phyloP scores from a whole-genome alignment of 83 land plant genomes.

The Isoetes engelmannii region DNA sequence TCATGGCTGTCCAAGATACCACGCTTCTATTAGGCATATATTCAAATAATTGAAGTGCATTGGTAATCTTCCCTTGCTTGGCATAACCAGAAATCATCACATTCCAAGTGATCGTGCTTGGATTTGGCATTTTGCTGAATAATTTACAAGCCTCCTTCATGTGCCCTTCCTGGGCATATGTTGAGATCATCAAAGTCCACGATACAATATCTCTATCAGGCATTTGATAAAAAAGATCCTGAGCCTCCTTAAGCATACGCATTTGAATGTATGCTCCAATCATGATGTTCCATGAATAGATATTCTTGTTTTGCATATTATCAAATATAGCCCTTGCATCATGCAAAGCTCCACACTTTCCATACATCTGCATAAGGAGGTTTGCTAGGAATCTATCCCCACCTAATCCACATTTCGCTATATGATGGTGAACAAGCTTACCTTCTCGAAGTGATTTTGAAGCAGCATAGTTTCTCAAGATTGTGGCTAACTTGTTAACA shows the following conservation, averaged over 20 bases:
- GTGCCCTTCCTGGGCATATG: too few relatives aligned
- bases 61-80: too few relatives aligned
- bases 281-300: slow-evolving; percentile 1
- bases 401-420: not conserved
- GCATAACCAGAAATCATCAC: too few relatives aligned
- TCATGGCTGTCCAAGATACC: too few relatives aligned
- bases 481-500: not conserved
- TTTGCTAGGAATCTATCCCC: not conserved
- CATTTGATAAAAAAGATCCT: not conserved
- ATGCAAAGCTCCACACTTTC: not conserved
- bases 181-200: too few relatives aligned
- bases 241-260: not conserved
- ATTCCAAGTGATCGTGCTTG: too few relatives aligned
- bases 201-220: too few relatives aligned
- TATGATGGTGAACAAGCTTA: not conserved
- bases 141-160: too few relatives aligned
- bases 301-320: not conserved
- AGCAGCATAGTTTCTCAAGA: not conserved
- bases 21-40: too few relatives aligned
- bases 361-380: not conserved
- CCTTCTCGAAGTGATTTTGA: not conserved
- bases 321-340: not conserved
- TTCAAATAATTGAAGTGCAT: too few relatives aligned
- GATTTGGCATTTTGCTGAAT: too few relatives aligned
- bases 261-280: not conserved